Evolutionary conservation across 1,284 basidiomycete species (phyloP).

Genomic region (Bondarzewia mesenterica): DNA sequence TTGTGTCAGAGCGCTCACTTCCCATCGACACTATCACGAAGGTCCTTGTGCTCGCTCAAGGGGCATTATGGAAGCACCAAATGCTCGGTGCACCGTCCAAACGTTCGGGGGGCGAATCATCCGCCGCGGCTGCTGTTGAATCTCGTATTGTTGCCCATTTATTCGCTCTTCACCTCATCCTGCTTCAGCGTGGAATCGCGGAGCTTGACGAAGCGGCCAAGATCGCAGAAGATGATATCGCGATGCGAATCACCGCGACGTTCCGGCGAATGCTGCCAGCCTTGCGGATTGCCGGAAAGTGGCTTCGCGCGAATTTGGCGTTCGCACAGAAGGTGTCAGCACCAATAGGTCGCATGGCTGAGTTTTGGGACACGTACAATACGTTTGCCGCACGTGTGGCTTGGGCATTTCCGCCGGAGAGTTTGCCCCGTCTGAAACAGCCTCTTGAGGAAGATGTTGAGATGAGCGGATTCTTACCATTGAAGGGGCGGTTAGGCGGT

Average conservation of each 20-base stretch:
- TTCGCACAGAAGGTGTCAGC: slow-evolving; percentile 38
- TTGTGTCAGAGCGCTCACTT: slow-evolving; percentile 65
- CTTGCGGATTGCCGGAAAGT: slow-evolving; percentile 83
- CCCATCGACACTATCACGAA: slow-evolving; percentile 72
- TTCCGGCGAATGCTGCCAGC: slow-evolving; percentile 84
- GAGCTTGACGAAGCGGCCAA: slow-evolving; percentile 44
- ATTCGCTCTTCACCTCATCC: slow-evolving; percentile 58
- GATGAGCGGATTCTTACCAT: slow-evolving; percentile 81
- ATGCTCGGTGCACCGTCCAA: slow-evolving; percentile 37
- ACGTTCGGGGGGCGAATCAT: slow-evolving; percentile 17
- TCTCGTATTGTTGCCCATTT: slow-evolving; percentile 65
- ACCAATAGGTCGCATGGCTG: slow-evolving; percentile 24
- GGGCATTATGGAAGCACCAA: slow-evolving; percentile 76
- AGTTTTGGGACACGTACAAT: slow-evolving; percentile 73
- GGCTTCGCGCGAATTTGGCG: slow-evolving; percentile 75
- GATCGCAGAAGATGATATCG: slow-evolving; percentile 53
- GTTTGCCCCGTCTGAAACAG: slow-evolving; percentile 53
- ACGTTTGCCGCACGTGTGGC: slow-evolving; percentile 61
- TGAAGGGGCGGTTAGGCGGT: slow-evolving; percentile 46
- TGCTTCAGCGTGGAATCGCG: slow-evolving; percentile 61
- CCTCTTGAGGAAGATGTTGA: slow-evolving; percentile 92
- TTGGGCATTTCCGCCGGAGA: slow-evolving; percentile 61
- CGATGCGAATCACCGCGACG: slow-evolving; percentile 77
- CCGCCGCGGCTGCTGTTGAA: slow-evolving; percentile 36
- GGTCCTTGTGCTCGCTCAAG: slow-evolving; percentile 66